These are phyloP conservation scores for Penicillium mononematosum DNA, from an alignment of 495 filamentous ascomycete genomes.

Conservation along the genomic window DNA sequence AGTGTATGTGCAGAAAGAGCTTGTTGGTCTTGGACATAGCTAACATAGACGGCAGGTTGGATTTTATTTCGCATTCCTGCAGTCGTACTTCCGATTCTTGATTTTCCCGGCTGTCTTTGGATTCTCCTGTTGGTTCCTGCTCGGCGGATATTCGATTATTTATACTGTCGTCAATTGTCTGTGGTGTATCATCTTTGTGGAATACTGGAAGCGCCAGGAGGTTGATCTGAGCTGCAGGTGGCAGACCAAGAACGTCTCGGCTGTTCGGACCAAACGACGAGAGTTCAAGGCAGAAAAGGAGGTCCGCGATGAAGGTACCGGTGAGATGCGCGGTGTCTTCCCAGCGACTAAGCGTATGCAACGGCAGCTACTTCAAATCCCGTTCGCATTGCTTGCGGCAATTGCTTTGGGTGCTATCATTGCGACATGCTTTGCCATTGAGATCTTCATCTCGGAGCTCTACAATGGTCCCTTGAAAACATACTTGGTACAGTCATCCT, in stretches of 20 bases:
- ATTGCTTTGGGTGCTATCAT: slow-evolving; percentile 76
- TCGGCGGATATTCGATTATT: slow-evolving; percentile 79
- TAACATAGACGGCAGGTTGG: slow-evolving; percentile 55
- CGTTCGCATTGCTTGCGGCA: slow-evolving; percentile 76
- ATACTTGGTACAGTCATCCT: slow-evolving; percentile 62
- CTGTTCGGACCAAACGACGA: slow-evolving; percentile 71
- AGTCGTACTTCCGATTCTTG: slow-evolving; percentile 86
- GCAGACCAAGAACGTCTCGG: slow-evolving; percentile 85
- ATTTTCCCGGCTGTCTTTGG: slow-evolving; percentile 84
- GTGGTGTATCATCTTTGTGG: slow-evolving; percentile 88
- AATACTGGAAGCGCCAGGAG: slow-evolving; percentile 97
- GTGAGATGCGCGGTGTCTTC: slow-evolving; percentile 76
- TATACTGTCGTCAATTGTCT: slow-evolving; percentile 80
- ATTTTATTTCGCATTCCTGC: slow-evolving; percentile 95
- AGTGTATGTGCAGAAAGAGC: slow-evolving; percentile 49
- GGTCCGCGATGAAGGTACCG: slow-evolving; percentile 75
- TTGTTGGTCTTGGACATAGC: not conserved
- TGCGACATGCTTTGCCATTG: slow-evolving; percentile 85
- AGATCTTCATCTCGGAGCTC: slow-evolving; percentile 93
- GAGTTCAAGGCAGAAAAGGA: slow-evolving; percentile 78
- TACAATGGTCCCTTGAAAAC: slow-evolving; percentile 88
- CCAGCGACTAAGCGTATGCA: slow-evolving; percentile 72
- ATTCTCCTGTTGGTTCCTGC: slow-evolving; percentile 72
- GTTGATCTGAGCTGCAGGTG: slow-evolving; percentile 86
- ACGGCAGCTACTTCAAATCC: slow-evolving; percentile 80